These are phyloP conservation scores for Apiospora sp. DNA, from an alignment of 2,329 filamentous ascomycete species.

Conservation along the genomic window DNA sequence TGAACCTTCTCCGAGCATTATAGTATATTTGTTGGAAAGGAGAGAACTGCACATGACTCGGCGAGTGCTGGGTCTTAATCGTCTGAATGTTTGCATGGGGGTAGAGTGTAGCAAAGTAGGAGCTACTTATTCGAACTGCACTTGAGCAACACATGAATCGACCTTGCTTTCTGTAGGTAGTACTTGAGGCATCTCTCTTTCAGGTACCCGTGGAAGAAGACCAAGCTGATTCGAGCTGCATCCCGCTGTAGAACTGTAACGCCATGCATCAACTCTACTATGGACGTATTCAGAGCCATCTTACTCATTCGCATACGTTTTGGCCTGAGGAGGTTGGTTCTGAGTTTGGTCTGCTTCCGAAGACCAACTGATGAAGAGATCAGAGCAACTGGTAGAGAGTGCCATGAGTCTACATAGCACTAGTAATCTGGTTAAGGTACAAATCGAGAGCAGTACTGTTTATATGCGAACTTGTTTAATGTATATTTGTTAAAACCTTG, in stretches of 20 bases:
- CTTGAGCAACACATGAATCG: constrained; percentile 4
- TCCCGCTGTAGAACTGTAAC: background rate
- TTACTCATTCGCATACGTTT: background rate
- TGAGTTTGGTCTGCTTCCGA: background rate
- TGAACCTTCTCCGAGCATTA: too few relatives aligned
- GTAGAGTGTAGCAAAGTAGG: background rate
- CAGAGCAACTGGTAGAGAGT: background rate
- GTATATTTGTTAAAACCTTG: too few relatives aligned
- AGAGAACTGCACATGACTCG: background rate
- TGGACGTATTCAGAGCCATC: background rate
- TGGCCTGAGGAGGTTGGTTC: background rate
- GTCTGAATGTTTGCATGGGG: background rate
- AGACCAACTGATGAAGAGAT: background rate
- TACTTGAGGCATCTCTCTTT: background rate
- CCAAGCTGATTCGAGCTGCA: background rate
- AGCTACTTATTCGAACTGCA: background rate
- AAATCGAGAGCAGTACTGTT: too few relatives aligned
- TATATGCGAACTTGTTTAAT: too few relatives aligned
- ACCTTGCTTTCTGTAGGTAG: background rate
- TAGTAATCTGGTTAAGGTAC: too few relatives aligned
- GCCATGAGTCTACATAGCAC: background rate
- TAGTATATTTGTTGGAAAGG: too few relatives aligned
- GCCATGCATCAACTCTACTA: background rate
- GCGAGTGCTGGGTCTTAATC: background rate
- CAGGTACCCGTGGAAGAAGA: background rate